These are phyloP conservation scores for Sordariomycetes sp. DNA, from an alignment of 2,329 filamentous ascomycete species.

Conservation along the genomic window DNA sequence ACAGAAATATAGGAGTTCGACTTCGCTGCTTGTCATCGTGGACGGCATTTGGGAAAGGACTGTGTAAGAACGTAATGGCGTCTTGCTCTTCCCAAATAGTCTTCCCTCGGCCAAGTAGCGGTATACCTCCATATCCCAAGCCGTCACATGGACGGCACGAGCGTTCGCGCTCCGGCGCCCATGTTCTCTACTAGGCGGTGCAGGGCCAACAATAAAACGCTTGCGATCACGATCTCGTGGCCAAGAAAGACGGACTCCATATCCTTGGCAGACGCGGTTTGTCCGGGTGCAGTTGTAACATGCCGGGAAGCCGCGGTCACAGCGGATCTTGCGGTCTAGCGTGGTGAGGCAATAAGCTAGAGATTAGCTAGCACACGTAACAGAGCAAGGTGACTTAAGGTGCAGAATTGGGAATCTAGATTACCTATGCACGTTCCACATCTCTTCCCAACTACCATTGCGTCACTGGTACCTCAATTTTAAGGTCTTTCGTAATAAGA, in stretches of 20 bases:
- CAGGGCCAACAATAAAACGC: constrained; percentile 10
- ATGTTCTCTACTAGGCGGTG: background rate
- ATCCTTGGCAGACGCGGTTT: background rate
- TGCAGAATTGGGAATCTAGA: constrained; percentile 6
- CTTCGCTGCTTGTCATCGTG: background rate
- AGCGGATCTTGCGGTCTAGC: constrained; percentile 5
- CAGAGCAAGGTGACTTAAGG: constrained; percentile 1
- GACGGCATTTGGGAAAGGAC: background rate
- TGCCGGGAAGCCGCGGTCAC: background rate
- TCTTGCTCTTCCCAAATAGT: background rate
- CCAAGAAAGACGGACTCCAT: constrained; percentile 18
- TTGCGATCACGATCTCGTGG: constrained; percentile 13
- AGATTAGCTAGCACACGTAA: constrained; percentile 13
- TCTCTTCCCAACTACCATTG: background rate
- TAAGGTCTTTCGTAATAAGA: background rate
- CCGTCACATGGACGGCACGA: constrained; percentile 13
- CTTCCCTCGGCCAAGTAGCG: background rate
- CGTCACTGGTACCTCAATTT: background rate
- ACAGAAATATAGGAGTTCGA: constrained; percentile 8
- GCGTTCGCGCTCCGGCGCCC: background rate
- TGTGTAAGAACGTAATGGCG: background rate
- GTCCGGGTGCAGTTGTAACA: background rate
- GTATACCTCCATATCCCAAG: constrained; percentile 11
- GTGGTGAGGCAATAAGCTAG: background rate
- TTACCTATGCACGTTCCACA: constrained; percentile 4